Conservation (phyloP, 352 stramenopile species). For the Pythium dissimile region DNA sequence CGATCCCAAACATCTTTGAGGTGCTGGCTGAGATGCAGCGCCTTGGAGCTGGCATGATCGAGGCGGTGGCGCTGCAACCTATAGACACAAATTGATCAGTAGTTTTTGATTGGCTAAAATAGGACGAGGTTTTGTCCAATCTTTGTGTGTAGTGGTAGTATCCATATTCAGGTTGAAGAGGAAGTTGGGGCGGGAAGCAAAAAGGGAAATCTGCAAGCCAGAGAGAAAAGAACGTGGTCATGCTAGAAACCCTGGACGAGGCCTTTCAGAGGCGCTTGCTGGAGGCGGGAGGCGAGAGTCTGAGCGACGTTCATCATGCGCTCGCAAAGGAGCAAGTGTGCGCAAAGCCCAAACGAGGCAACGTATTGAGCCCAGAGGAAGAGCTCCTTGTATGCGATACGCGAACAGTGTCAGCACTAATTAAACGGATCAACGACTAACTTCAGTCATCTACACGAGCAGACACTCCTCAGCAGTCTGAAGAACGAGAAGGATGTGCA, state of each 20-base stretch:
- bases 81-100: constrained; percentile 22
- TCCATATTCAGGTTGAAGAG: constrained; percentile 24
- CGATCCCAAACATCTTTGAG: constrained; percentile 77
- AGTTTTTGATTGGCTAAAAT: constrained; percentile 19
- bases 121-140: too few relatives aligned
- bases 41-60: constrained; percentile 61
- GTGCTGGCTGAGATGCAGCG: constrained; percentile 72
- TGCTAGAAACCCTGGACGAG: constrained; percentile 13
- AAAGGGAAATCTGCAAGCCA: not conserved
- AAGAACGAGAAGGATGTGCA: not conserved
- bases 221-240: constrained; percentile 1
- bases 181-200: constrained; percentile 2
- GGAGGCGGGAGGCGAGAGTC: not conserved
- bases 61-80: constrained; percentile 45
- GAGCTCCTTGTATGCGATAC: constrained; percentile 1
- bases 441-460: too few relatives aligned
- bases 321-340: constrained; percentile 20
- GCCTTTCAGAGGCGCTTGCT: constrained; percentile 1
- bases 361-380: not conserved
- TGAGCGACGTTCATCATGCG: not conserved
- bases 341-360: not conserved
- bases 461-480: not conserved
- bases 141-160: not conserved
- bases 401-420: too few relatives aligned
- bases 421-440: too few relatives aligned